Evolutionary conservation across 78 protist species (phyloP), one percentile per base, ranked within the genome.

Genomic region (Cavenderia fasciculata): DNA sequence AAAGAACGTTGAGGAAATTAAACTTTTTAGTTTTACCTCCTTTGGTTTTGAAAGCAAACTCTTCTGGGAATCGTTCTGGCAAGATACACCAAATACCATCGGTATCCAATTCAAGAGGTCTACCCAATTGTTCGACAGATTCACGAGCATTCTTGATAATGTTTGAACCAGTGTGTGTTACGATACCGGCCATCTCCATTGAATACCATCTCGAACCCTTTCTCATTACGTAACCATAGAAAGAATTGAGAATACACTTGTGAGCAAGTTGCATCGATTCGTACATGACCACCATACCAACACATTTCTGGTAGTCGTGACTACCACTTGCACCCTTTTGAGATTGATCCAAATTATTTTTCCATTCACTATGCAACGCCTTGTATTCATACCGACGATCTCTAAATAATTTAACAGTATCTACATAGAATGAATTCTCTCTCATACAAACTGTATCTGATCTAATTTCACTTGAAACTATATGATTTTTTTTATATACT

Each of bases 221-320:
- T 18, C 99, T 94, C 99, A 98, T 99, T 70, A 99, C 99, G 66
- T 99, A 99, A 59, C 99, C 99, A 86, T 98, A 99, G 95, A 99
- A 99, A 44, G 98, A 96, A 95, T 99, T 99, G 34, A 99, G 94
- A 74, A 96, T 96, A 87, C 99, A 99, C 94, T 99, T 99, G 95
- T 99, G 99, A 23, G 99, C 99, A n/a, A 99, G 95, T 94, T 99
- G 99, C 34, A 99, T 97, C n/a, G 99, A 98, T 40, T 99, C 99
- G 70, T 96, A 98, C 29, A 98, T 93, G 3, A 97, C 85, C 0
- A 89, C 86, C 92, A 94, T 65, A 59, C 65, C 72, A 34, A 74
- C 86, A 12, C 75, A 65, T 21, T 76, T 62, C 8, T 25, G 29
- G 3, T 57, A 57, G 0, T 74, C 76, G 12, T 66, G 69, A 29